phyloP scores from a whole-genome alignment of 176 grass and related monocot genomes.

The Luzula sylvatica region DNA sequence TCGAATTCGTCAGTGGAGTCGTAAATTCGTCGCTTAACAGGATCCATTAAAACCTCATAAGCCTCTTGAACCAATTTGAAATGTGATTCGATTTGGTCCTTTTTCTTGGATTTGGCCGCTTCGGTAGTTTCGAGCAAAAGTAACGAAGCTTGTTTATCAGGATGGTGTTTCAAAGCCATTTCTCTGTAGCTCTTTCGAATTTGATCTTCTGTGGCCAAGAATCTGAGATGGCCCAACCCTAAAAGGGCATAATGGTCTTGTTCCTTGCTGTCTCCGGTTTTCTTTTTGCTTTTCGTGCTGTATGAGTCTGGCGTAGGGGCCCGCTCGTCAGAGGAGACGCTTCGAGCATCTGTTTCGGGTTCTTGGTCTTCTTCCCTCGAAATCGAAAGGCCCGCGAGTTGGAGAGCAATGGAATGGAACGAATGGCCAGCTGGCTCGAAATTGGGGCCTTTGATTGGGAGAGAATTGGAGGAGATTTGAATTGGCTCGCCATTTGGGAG shows the following conservation, averaged over 20 bases:
- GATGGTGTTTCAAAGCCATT: slow-evolving; percentile 90
- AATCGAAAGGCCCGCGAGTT: slow-evolving; percentile 53
- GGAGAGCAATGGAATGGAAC: slow-evolving; percentile 69
- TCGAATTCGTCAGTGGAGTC: slow-evolving; percentile 98
- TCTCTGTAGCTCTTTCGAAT: slow-evolving; percentile 91
- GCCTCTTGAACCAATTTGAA: slow-evolving; percentile 92
- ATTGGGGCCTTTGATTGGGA: slow-evolving; percentile 64
- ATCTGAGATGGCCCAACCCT: slow-evolving; percentile 68
- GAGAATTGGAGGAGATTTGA: slow-evolving; percentile 71
- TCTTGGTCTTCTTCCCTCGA: slow-evolving; percentile 33
- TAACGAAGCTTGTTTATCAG: slow-evolving; percentile 80
- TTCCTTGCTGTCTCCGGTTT: slow-evolving; percentile 55
- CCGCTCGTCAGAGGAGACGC: slow-evolving; percentile 77
- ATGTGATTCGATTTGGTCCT: slow-evolving; percentile 93
- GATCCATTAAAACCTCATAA: slow-evolving; percentile 90
- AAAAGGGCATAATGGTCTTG: slow-evolving; percentile 95
- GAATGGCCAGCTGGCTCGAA: slow-evolving; percentile 90
- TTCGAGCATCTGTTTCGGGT: slow-evolving; percentile 52
- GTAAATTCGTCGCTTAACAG: slow-evolving; percentile 84
- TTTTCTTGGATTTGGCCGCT: slow-evolving; percentile 73
- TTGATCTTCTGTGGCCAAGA: slow-evolving; percentile 95
- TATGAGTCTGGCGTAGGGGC: slow-evolving; percentile 56
- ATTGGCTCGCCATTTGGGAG: slow-evolving; percentile 55
- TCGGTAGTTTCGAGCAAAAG: slow-evolving; percentile 68
- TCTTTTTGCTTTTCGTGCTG: slow-evolving; percentile 86